Percentiles rank a stretch among this genome's conserved stretches.
Conservation (phyloP, 495 filamentous ascomycete species). For the Corynascus novoguineensis region DNA sequence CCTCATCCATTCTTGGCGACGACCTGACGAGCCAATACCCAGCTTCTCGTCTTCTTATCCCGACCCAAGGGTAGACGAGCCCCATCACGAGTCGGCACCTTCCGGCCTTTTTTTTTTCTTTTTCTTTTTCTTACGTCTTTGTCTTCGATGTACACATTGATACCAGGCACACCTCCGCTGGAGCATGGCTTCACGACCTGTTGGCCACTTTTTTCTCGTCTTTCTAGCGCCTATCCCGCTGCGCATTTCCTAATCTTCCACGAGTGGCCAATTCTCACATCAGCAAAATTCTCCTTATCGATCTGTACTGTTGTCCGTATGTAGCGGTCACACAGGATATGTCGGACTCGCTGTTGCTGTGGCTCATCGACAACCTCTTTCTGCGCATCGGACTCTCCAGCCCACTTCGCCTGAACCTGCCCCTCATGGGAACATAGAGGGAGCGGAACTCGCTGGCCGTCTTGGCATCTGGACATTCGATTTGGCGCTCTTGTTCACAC, state of each 20-base stretch:
- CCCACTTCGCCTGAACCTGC: not conserved
- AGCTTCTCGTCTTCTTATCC: constrained; percentile 22
- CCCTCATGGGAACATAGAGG: not conserved
- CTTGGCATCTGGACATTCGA: constrained; percentile 18
- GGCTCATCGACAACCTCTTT: constrained; percentile 3
- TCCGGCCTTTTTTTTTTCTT: not conserved
- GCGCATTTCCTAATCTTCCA: constrained; percentile 5
- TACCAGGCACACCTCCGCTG: not conserved
- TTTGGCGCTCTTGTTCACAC: constrained; percentile 13
- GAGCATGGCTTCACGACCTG: not conserved
- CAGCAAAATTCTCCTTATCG: not conserved
- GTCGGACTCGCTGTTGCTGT: constrained; percentile 1
- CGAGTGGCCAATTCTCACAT: not conserved
- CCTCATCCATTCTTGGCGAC: constrained; percentile 3
- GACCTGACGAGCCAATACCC: constrained; percentile 1
- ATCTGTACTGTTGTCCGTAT: not conserved
- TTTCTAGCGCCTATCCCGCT: not conserved
- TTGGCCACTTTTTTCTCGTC: not conserved
- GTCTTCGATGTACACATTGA: constrained; percentile 6
- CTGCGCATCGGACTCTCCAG: not conserved
- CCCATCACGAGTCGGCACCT: not conserved
- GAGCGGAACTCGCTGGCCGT: constrained; percentile 3
- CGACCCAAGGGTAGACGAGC: constrained; percentile 28
- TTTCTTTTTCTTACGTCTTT: not conserved
- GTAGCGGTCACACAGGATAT: not conserved